Evolutionary conservation across 768 basidiomycete genomes (phyloP).

Genomic region (Mycena capillaripes): DNA sequence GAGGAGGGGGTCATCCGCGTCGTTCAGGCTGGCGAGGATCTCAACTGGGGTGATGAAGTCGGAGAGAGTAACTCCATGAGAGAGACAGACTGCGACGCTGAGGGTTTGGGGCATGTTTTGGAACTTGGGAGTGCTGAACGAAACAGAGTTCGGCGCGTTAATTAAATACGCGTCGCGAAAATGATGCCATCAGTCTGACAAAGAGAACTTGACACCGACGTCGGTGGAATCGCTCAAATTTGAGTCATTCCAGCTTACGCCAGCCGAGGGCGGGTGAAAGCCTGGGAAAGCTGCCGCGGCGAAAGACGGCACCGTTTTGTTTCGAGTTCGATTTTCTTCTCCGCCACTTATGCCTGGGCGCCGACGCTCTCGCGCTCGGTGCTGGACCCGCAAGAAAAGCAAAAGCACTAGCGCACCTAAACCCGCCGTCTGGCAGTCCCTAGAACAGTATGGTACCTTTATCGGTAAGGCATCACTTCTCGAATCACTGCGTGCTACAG

Average conservation of each 20-base stretch:
- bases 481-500: too few species aligned
- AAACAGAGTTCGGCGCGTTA: too few species aligned
- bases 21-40: conserved; percentile 26
- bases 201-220: too few species aligned
- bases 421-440: neutral
- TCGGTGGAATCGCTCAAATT: too few species aligned
- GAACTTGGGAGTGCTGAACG: neutral
- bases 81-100: conserved; percentile 33
- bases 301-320: too few species aligned
- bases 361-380: neutral
- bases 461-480: neutral
- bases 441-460: conserved; percentile 4
- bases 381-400: conserved; percentile 15
- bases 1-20: conserved; percentile 18
- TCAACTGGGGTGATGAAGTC: conserved; percentile 35
- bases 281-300: too few species aligned
- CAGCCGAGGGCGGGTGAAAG: too few species aligned
- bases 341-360: neutral
- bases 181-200: too few species aligned
- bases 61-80: conserved; percentile 32
- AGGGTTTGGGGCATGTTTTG: conserved; percentile 23
- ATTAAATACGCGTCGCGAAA: too few species aligned
- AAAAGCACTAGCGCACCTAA: neutral
- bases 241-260: too few species aligned
- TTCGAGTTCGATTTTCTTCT: neutral